Percentiles rank a stretch among this genome's conserved stretches.
Evolutionary conservation across 352 stramenopile species (phyloP).

Genomic region (Phytophthora sojae): DNA sequence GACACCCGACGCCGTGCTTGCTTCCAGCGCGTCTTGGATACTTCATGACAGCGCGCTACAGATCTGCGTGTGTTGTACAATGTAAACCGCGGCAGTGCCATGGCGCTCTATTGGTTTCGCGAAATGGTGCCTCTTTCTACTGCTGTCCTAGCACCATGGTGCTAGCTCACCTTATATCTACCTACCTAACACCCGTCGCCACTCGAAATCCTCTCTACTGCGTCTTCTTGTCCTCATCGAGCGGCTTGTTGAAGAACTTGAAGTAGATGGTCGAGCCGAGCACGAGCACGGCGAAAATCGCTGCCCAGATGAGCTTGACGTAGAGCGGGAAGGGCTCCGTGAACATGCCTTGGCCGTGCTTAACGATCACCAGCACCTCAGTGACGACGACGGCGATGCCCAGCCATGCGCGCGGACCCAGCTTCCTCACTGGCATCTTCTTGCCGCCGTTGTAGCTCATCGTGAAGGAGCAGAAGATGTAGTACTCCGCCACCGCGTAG

Average conservation of each 20-base stretch:
- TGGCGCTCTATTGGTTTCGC: slow-evolving; percentile 20
- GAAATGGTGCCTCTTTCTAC: slow-evolving; percentile 16
- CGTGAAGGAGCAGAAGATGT: slow-evolving; percentile 91
- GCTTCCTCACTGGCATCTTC: slow-evolving; percentile 77
- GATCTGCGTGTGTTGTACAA: not conserved
- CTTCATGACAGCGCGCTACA: not conserved
- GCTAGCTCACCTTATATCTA: slow-evolving; percentile 11
- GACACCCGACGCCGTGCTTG: not conserved
- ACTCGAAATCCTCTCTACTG: slow-evolving; percentile 33
- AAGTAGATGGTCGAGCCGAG: slow-evolving; percentile 89
- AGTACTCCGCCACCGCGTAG: slow-evolving; percentile 90
- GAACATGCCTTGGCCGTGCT: slow-evolving; percentile 89
- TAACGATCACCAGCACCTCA: slow-evolving; percentile 84
- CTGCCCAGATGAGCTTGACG: slow-evolving; percentile 83
- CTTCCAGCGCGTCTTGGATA: too few species aligned
- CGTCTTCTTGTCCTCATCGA: slow-evolving; percentile 44
- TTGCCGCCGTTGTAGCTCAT: slow-evolving; percentile 59
- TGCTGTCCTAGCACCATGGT: slow-evolving; percentile 12
- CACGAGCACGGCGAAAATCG: slow-evolving; percentile 79
- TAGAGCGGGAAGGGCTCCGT: slow-evolving; percentile 84
- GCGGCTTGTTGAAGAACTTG: slow-evolving; percentile 67
- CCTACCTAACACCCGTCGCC: slow-evolving; percentile 6
- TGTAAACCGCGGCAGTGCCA: slow-evolving; percentile 2
- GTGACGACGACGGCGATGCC: slow-evolving; percentile 80
- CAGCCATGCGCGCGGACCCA: slow-evolving; percentile 84